Percentiles rank a stretch among this genome's conserved stretches.
Conservation (phyloP, 1,284 basidiomycete species). For the Clitocybe nebularis region DNA sequence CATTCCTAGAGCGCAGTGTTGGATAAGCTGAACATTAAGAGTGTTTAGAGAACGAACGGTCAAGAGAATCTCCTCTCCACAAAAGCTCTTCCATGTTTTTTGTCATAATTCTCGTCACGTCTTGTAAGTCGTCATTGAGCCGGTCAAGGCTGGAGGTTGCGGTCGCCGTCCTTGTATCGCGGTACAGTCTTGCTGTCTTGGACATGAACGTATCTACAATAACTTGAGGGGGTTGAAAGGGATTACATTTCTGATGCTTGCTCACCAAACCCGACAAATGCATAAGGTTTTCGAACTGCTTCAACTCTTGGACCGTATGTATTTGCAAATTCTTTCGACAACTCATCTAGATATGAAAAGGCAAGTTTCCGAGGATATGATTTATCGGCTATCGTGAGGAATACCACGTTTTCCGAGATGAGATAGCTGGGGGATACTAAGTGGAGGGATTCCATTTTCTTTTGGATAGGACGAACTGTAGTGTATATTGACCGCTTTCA, state of each 20-base stretch:
- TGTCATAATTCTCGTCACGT: slow-evolving; percentile 99
- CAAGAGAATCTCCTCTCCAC: slow-evolving; percentile 95
- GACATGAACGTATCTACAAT: slow-evolving; percentile 93
- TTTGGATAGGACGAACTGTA: slow-evolving; percentile 66
- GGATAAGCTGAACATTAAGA: slow-evolving; percentile 5
- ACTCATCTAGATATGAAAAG: slow-evolving; percentile 96
- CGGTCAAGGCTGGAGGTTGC: slow-evolving; percentile 76
- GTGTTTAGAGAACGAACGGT: slow-evolving; percentile 49
- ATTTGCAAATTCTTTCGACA: slow-evolving; percentile 91
- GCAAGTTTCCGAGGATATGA: slow-evolving; percentile 97
- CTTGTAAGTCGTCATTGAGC: slow-evolving; percentile 94
- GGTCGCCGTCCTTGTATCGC: slow-evolving; percentile 87
- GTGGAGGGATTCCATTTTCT: too few species aligned
- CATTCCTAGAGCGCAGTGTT: slow-evolving; percentile 64
- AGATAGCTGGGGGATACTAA: slow-evolving; percentile 69
- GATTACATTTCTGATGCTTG: slow-evolving; percentile 12
- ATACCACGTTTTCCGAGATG: slow-evolving; percentile 90
- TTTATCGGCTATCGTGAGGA: slow-evolving; percentile 93
- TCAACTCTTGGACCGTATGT: slow-evolving; percentile 93
- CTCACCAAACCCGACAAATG: slow-evolving; percentile 93
- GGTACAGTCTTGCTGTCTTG: slow-evolving; percentile 93
- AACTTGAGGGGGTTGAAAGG: slow-evolving; percentile 9
- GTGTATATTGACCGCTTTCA: slow-evolving; percentile 90
- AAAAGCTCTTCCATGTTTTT: slow-evolving; percentile 99
- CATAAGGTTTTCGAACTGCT: slow-evolving; percentile 83